Percentiles rank a stretch among this genome's conserved stretches.
These are phyloP conservation scores for Xerocomellus dryophilus DNA, from an alignment of 768 basidiomycete species.

Conservation along the genomic window DNA sequence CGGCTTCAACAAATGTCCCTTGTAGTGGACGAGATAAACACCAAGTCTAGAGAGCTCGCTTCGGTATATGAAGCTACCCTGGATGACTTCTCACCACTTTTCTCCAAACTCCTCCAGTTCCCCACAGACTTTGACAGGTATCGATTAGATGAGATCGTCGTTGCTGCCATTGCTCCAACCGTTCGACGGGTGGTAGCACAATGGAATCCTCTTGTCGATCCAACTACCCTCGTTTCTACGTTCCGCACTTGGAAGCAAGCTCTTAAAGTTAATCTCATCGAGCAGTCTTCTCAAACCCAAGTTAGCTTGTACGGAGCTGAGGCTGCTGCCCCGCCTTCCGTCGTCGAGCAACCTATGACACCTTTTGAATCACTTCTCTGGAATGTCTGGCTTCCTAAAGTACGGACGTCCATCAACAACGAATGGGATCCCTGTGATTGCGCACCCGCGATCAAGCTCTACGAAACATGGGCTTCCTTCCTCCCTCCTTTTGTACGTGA, in stretches of 20 bases:
- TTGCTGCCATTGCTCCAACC: conserved; percentile 84
- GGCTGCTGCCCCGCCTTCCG: conserved; percentile 29
- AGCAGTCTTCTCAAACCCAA: conserved; percentile 43
- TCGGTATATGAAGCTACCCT: conserved; percentile 69
- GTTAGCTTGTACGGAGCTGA: conserved; percentile 58
- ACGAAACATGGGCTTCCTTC: conserved; percentile 85
- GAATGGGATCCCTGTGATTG: conserved; percentile 82
- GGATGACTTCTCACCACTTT: conserved; percentile 66
- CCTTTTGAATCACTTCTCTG: conserved; percentile 93
- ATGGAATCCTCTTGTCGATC: conserved; percentile 87
- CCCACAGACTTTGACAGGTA: conserved; percentile 73
- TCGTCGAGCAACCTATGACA: conserved; percentile 72
- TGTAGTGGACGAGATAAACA: conserved; percentile 67
- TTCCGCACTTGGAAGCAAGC: conserved; percentile 71
- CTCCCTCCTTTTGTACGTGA: conserved; percentile 90
- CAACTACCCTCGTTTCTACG: conserved; percentile 56
- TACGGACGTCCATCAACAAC: conserved; percentile 93
- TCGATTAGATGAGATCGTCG: conserved; percentile 85
- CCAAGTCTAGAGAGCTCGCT: conserved; percentile 60
- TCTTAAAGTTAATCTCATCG: conserved; percentile 53
- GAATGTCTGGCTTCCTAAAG: conserved; percentile 93
- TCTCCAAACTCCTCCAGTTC: conserved; percentile 74
- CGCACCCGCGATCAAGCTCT: conserved; percentile 72
- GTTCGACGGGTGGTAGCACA: conserved; percentile 66
- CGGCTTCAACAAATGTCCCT: conserved; percentile 75